phyloP scores from a whole-genome alignment of 352 stramenopile genomes.

The Pythium volutum region DNA sequence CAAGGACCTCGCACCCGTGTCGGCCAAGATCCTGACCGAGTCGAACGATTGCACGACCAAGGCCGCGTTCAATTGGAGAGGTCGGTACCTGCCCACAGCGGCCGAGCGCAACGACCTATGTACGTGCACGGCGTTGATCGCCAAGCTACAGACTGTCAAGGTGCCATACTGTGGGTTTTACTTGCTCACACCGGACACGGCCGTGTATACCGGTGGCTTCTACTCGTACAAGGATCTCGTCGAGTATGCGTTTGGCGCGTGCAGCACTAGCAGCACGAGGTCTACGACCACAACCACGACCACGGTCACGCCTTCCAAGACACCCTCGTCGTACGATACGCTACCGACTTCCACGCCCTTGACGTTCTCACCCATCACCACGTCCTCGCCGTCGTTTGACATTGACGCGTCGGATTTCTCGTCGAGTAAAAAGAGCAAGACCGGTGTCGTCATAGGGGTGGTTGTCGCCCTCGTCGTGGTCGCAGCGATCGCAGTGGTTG shows the following conservation, averaged over 20 bases:
- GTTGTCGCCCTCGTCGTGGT: neutral
- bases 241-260: neutral
- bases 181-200: neutral
- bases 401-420: neutral
- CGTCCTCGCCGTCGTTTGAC: neutral
- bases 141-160: neutral
- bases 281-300: neutral
- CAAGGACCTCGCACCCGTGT: neutral
- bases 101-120: neutral
- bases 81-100: neutral
- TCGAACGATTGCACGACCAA: neutral
- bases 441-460: neutral
- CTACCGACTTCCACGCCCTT: neutral
- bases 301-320: neutral
- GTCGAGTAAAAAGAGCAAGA: neutral
- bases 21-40: neutral
- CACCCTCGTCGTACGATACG: neutral
- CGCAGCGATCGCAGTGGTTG: neutral
- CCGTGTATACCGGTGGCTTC: neutral
- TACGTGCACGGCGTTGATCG: neutral
- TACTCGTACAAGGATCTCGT: conserved; percentile 5
- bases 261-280: neutral
- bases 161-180: neutral
- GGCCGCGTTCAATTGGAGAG: neutral
- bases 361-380: neutral